Evolutionary conservation across 768 basidiomycete species (phyloP), one percentile per base, ranked within the genome.

Genomic region (Suillus variegatus): DNA sequence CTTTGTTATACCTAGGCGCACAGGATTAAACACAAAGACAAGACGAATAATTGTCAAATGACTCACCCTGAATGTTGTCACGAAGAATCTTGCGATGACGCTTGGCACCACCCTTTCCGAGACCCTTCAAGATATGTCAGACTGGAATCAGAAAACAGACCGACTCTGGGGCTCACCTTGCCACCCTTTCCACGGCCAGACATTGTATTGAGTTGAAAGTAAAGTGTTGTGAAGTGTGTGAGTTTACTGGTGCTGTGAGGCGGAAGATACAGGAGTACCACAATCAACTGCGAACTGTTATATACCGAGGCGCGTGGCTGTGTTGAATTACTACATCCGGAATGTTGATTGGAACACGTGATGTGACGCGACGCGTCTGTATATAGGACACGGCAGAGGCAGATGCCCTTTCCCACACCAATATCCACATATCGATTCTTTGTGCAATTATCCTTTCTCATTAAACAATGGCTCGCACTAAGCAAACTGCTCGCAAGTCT

Each of bases 151-250:
- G 4, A 2, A 20, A 25, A 9, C 2, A 65, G n/a, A 2, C 10
- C n/a, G 16, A 43, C 1, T 61, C 6, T 32, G 57, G 8, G 2
- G 18, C 79, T 71, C 64, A 88, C 88, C 85, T 95, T 96, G 77
- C 94, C 94, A 82, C 94, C 91, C 85, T 96, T 97, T 78, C 95
- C 95, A 79, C 95, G 94, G 83, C 95, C 95, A 86, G 94, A 95
- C 94, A 96, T 95, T 76, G 76, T 82, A 28, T 60, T 9, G 28
- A 47, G 40, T 64, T 47, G 35, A 62, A 57, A 46, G 66, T 69
- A 62, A 63, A 65, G 64, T 62, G 60, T 64, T 68, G 64, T 64
- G 63, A 66, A 65, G 68, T 68, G 57, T 72, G 66, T 49, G 36
- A 57, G n/a, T 40, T 38, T 28, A 25, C 2, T 41, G 57, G 32